Evolutionary conservation across 192 early-diverging fungal genomes (phyloP).

Genomic region (Linnemannia elongata): DNA sequence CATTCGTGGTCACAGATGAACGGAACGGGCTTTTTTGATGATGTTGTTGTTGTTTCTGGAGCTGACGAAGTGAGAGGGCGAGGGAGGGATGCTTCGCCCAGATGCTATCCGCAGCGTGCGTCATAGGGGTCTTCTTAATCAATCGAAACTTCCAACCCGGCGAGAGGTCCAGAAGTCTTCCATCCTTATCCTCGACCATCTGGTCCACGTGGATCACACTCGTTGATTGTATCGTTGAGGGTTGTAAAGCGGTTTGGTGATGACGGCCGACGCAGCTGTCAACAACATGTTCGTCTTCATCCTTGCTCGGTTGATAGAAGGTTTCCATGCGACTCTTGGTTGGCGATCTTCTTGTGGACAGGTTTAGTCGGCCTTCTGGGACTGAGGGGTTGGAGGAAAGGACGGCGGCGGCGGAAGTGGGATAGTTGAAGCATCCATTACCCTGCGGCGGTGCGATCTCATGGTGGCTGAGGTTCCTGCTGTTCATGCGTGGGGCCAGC

Average conservation of each 20-base stretch:
- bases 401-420: background rate
- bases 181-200: too few relatives aligned
- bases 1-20: background rate
- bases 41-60: background rate
- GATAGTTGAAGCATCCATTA: background rate
- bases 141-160: background rate
- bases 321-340: constrained; percentile 6
- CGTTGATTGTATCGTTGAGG: background rate
- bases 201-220: too few relatives aligned
- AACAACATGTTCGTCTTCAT: background rate
- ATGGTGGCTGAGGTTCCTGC: background rate
- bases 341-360: background rate
- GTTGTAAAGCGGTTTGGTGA: too few relatives aligned
- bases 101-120: background rate
- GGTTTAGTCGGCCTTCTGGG: background rate
- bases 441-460: background rate
- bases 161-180: background rate
- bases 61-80: background rate
- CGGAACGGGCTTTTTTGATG: background rate
- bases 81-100: background rate
- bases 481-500: background rate
- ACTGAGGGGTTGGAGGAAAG: background rate
- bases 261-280: background rate
- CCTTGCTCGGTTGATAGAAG: background rate
- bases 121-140: background rate